These are phyloP conservation scores for Eudorina sp. DNA, from an alignment of 139 green algal genomes.

Conservation along the genomic window DNA sequence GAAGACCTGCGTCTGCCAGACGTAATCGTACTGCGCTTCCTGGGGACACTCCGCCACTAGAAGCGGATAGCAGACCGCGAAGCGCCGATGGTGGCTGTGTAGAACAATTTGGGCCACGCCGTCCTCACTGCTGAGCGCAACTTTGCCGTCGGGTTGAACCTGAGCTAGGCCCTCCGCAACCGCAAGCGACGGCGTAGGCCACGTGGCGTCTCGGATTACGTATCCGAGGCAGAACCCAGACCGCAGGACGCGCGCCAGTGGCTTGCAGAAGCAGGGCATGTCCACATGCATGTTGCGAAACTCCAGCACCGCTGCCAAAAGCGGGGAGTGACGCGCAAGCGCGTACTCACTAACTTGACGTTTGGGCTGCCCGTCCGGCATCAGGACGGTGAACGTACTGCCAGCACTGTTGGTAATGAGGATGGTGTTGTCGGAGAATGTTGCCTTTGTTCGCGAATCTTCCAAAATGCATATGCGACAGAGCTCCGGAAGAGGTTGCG, in stretches of 20 bases:
- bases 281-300: conserved; percentile 78
- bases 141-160: conserved; percentile 54
- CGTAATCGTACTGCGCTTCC: conserved; percentile 61
- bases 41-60: conserved; percentile 50
- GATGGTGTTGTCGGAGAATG: conserved; percentile 73
- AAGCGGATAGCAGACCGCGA: conserved; percentile 79
- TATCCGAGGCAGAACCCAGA: conserved; percentile 61
- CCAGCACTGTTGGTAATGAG: conserved; percentile 65
- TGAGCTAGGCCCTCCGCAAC: conserved; percentile 49
- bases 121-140: conserved; percentile 64
- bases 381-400: conserved; percentile 59
- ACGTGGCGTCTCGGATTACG: conserved; percentile 59
- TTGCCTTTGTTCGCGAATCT: conserved; percentile 71
- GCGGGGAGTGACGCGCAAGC: conserved; percentile 54
- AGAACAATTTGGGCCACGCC: conserved; percentile 65
- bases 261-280: conserved; percentile 56
- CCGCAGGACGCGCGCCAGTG: conserved; percentile 10
- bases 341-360: conserved; percentile 74
- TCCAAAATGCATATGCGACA: conserved; percentile 54
- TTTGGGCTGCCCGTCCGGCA: not conserved
- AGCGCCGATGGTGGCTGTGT: conserved; percentile 60
- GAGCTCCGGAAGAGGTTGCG: conserved; percentile 17
- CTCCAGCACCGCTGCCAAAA: conserved; percentile 63
- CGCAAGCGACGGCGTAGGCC: conserved; percentile 59
- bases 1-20: conserved; percentile 72